A percentile compares a stretch with the other conserved stretches of the same genome.
phyloP scores from a whole-genome alignment of 768 basidiomycete genomes.

The Terana coerulea region DNA sequence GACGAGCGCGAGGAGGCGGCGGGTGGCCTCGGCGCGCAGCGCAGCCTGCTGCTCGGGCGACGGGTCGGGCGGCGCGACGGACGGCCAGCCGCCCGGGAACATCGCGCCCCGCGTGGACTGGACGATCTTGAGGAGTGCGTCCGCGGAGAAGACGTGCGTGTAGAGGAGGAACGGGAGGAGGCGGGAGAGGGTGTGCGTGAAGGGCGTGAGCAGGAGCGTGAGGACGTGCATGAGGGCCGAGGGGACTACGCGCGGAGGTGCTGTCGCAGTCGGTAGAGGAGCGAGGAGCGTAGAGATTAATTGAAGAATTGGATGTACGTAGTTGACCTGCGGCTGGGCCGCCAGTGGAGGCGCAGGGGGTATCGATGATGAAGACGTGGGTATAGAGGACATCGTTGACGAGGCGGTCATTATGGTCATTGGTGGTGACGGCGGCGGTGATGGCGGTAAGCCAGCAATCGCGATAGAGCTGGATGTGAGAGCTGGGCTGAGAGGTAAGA shows the following conservation, averaged over 20 bases:
- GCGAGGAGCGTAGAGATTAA: conserved; percentile 28
- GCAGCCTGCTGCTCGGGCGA: conserved; percentile 69
- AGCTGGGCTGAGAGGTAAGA: conserved; percentile 1
- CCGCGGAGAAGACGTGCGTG: conserved; percentile 46
- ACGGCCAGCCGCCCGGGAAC: conserved; percentile 90
- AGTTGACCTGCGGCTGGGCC: conserved; percentile 17
- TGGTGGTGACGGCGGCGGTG: not conserved
- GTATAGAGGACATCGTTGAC: not conserved
- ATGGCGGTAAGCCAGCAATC: not conserved
- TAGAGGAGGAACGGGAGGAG: conserved; percentile 68
- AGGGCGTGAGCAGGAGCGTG: conserved; percentile 18
- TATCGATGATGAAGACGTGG: not conserved
- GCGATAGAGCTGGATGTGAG: not conserved
- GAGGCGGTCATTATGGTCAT: no score
- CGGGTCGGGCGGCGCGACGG: conserved; percentile 67
- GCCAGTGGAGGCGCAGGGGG: not conserved
- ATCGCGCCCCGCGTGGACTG: conserved; percentile 63
- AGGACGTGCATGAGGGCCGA: conserved; percentile 25
- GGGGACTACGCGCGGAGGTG: conserved; percentile 8
- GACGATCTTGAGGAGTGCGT: conserved; percentile 49
- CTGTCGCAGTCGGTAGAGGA: conserved; percentile 12
- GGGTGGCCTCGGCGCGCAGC: conserved; percentile 41
- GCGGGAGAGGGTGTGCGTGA: conserved; percentile 23
- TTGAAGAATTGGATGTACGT: conserved; percentile 19
- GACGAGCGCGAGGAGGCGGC: conserved; percentile 35